Conservation (phyloP, 306 rosid species). For the Dicorynia guianensis region DNA sequence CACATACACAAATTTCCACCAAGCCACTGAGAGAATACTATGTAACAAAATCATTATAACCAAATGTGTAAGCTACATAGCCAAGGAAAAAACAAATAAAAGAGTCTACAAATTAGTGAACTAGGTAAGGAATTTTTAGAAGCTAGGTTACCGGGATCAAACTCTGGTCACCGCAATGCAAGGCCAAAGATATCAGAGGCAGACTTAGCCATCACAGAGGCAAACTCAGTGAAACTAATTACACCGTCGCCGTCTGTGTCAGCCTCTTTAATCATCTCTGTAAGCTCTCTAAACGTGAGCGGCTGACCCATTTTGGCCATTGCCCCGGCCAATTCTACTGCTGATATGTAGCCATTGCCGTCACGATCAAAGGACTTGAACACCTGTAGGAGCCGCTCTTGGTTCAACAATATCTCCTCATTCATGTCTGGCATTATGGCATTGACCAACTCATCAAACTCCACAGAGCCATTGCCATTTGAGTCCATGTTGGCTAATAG, state of each 20-base stretch:
- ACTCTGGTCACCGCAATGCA: slow-evolving; percentile 40
- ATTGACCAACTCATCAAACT: slow-evolving; percentile 77
- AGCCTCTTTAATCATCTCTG: slow-evolving; percentile 84
- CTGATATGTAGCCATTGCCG: slow-evolving; percentile 74
- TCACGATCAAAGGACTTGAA: slow-evolving; percentile 83
- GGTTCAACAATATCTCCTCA: slow-evolving; percentile 55
- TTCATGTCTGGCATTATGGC: slow-evolving; percentile 69
- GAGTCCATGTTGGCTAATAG: slow-evolving; percentile 69
- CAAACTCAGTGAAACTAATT: slow-evolving; percentile 77
- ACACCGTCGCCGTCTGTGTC: slow-evolving; percentile 84
- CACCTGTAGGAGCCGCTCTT: slow-evolving; percentile 66
- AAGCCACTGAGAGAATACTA: not conserved
- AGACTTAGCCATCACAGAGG: slow-evolving; percentile 71
- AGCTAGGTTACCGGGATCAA: not conserved
- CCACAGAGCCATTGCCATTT: slow-evolving; percentile 76
- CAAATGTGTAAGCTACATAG: not conserved
- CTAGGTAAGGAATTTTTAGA: no score
- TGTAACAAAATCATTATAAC: not conserved
- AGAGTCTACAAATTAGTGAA: slow-evolving; percentile 22
- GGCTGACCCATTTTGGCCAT: slow-evolving; percentile 96
- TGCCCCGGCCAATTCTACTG: slow-evolving; percentile 78
- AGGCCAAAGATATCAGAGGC: slow-evolving; percentile 71
- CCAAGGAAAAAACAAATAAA: slow-evolving; percentile 4
- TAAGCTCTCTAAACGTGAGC: slow-evolving; percentile 72
- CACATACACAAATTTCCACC: not conserved